phyloP scores from a whole-genome alignment of 2,329 filamentous ascomycete species.

The Amylocarpus encephaloides region DNA sequence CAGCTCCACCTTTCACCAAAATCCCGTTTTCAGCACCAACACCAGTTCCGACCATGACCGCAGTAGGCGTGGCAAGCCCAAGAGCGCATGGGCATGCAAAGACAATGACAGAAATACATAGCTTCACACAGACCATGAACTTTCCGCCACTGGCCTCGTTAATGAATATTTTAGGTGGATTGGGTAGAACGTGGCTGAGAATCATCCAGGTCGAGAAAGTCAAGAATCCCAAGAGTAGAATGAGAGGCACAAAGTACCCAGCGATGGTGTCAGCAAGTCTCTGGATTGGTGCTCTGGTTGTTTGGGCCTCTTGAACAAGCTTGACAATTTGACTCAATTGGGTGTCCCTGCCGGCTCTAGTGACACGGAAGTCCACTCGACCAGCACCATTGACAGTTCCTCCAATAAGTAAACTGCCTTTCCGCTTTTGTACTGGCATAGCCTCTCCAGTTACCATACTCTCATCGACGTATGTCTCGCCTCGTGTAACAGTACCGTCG shows the following conservation, averaged over 20 bases:
- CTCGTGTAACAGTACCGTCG: conserved; percentile 78
- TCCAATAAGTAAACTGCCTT: conserved; percentile 74
- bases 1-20: conserved; percentile 92
- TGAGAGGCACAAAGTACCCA: conserved; percentile 88
- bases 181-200: conserved; percentile 73
- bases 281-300: conserved; percentile 88
- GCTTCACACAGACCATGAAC: conserved; percentile 92
- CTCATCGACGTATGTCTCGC: conserved; percentile 91
- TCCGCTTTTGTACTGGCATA: conserved; percentile 86
- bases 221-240: conserved; percentile 73
- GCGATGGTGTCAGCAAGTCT: conserved; percentile 84
- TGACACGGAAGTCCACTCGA: conserved; percentile 86
- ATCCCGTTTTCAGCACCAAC: conserved; percentile 94
- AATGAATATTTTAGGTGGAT: conserved; percentile 86
- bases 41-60: conserved; percentile 98
- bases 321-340: conserved; percentile 97
- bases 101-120: conserved; percentile 97
- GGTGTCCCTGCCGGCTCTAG: conserved; percentile 85
- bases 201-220: conserved; percentile 95
- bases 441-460: conserved; percentile 98
- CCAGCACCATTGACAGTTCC: conserved; percentile 95
- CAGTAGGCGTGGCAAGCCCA: conserved; percentile 91
- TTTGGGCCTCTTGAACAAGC: conserved; percentile 96
- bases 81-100: conserved; percentile 96
- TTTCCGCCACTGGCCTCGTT: conserved; percentile 77